Evolutionary conservation across 2,329 filamentous ascomycete species (phyloP).

Genomic region (Daldinia sp.): DNA sequence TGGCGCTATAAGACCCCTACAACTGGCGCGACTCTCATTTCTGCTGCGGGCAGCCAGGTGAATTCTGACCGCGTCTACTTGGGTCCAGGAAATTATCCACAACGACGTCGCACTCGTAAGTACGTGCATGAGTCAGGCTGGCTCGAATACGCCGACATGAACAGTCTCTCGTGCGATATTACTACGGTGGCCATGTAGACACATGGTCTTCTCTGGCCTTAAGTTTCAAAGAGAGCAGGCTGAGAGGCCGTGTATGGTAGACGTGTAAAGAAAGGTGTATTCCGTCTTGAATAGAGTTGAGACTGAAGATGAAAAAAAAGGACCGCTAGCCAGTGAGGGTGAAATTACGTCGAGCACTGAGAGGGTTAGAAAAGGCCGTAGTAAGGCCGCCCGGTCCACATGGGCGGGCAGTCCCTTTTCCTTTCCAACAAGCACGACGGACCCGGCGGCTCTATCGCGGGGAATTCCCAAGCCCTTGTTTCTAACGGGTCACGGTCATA

Average conservation of each 20-base stretch:
- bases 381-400: slow-evolving; percentile 45
- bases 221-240: slow-evolving; percentile 4
- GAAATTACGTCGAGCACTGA: slow-evolving; percentile 24
- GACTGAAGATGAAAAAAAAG: slow-evolving; percentile 24
- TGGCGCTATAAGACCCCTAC: slow-evolving; percentile 14
- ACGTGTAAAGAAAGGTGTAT: slow-evolving; percentile 8
- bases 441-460: slow-evolving; percentile 45
- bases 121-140: slow-evolving; percentile 19
- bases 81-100: slow-evolving; percentile 17
- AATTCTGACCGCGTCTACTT: slow-evolving; percentile 17
- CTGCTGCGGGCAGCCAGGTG: slow-evolving; percentile 10
- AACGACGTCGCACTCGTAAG: slow-evolving; percentile 15
- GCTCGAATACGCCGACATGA: not conserved
- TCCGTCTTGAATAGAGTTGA: slow-evolving; percentile 1
- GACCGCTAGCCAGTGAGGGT: slow-evolving; percentile 25
- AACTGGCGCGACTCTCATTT: slow-evolving; percentile 6
- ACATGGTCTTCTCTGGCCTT: not conserved
- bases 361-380: slow-evolving; percentile 41
- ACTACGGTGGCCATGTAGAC: not conserved
- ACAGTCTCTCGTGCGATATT: slow-evolving; percentile 3
- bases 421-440: slow-evolving; percentile 29
- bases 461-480: slow-evolving; percentile 40
- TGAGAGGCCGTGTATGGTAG: slow-evolving; percentile 9
- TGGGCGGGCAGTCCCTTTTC: slow-evolving; percentile 34
- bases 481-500: slow-evolving; percentile 28